Conservation (phyloP, 495 filamentous ascomycete species). For the Margaritispora aquatica region DNA sequence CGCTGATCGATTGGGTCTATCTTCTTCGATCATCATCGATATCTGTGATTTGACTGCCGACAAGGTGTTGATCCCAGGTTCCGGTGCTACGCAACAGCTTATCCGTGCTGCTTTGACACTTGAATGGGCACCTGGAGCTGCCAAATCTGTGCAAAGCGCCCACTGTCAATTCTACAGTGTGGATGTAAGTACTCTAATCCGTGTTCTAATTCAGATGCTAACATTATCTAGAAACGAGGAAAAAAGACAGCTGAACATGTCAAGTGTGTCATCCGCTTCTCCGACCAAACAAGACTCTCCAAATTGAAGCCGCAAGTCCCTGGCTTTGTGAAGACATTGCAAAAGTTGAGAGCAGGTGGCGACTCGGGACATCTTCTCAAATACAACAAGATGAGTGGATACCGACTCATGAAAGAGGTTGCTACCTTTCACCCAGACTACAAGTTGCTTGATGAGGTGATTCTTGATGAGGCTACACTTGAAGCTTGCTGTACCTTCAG, state of each 20-base stretch:
- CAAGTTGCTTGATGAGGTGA: not conserved
- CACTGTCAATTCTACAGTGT: too few relatives aligned
- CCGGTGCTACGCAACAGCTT: not conserved
- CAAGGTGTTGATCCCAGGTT: constrained; percentile 56
- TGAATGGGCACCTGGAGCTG: not conserved
- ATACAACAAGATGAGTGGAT: not conserved
- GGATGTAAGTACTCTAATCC: too few relatives aligned
- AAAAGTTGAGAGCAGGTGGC: not conserved
- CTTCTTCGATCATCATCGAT: constrained; percentile 46
- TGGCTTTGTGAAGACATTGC: not conserved
- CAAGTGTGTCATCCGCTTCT: constrained; percentile 13
- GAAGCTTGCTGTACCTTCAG: not conserved
- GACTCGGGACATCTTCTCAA: not conserved
- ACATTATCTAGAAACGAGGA: too few relatives aligned
- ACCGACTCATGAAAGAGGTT: not conserved
- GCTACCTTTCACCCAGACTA: not conserved
- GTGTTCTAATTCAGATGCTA: too few relatives aligned
- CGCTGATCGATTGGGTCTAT: constrained; percentile 47
- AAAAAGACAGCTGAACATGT: constrained; percentile 30
- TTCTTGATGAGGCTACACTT: not conserved
- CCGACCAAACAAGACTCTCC: constrained; percentile 7
- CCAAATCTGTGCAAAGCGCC: too few relatives aligned
- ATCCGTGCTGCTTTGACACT: not conserved
- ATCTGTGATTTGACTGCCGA: constrained; percentile 56
- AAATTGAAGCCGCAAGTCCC: not conserved